phyloP scores from a whole-genome alignment of 805 yeast genomes.

The Metschnikowia anglica region DNA sequence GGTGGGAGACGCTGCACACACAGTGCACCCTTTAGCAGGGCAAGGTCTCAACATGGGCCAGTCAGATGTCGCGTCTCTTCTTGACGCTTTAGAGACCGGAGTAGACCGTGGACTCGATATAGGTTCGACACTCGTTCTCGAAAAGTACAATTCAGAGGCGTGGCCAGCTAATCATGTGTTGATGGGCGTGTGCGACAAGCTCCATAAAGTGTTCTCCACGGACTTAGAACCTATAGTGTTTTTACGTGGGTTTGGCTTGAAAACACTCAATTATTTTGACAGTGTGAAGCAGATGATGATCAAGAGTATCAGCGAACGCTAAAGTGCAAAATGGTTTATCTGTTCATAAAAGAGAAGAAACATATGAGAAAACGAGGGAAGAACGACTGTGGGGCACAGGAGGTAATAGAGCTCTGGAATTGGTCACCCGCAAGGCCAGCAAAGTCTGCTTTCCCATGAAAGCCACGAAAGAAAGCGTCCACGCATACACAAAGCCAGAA shows the following conservation, averaged over 20 bases:
- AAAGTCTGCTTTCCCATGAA: too few species aligned
- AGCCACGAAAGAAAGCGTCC: too few species aligned
- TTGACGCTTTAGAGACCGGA: constrained; percentile 68
- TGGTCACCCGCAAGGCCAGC: too few species aligned
- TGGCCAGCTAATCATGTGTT: constrained; percentile 77
- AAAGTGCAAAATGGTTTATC: neutral
- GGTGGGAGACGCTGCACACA: constrained; percentile 98
- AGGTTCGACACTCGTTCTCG: constrained; percentile 77
- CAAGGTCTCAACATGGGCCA: constrained; percentile 99
- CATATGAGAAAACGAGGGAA: neutral
- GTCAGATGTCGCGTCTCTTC: constrained; percentile 76
- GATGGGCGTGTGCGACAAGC: constrained; percentile 86
- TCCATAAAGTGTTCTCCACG: constrained; percentile 82
- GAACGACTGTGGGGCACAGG: too few species aligned
- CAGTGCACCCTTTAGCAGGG: constrained; percentile 96
- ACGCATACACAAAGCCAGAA: too few species aligned
- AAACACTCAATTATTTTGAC: constrained; percentile 59
- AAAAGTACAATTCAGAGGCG: constrained; percentile 82
- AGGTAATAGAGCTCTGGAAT: too few species aligned
- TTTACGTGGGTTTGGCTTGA: constrained; percentile 73
- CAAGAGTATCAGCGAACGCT: constrained; percentile 37
- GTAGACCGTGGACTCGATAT: constrained; percentile 80
- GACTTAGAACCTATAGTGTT: constrained; percentile 72
- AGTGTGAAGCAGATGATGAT: constrained; percentile 71
- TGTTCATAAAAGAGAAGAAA: neutral